Percentiles rank a stretch among this genome's conserved stretches.
Evolutionary conservation across 352 stramenopile species (phyloP).

Genomic region (Globisporangium cederbergense): DNA sequence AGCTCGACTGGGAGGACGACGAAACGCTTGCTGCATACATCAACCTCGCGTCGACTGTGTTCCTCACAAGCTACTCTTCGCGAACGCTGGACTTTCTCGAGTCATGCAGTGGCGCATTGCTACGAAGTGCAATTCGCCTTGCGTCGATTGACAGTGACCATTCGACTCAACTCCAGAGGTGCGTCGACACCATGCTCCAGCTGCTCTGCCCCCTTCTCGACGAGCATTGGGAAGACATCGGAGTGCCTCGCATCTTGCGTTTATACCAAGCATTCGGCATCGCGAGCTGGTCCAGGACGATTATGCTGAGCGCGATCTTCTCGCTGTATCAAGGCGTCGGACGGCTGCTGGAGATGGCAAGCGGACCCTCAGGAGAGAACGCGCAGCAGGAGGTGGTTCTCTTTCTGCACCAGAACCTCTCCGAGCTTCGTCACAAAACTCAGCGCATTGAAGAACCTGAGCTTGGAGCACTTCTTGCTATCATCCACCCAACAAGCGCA

Average conservation of each 20-base stretch:
- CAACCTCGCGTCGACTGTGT: background rate
- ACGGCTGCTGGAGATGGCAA: constrained; percentile 21
- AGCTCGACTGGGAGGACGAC: background rate
- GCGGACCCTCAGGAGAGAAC: constrained; percentile 4
- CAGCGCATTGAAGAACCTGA: constrained; percentile 26
- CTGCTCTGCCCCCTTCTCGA: background rate
- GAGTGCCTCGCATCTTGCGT: background rate
- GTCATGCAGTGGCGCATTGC: background rate
- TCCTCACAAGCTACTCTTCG: constrained; percentile 3
- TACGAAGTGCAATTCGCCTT: background rate
- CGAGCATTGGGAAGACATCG: constrained; percentile 1
- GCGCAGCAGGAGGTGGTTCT: constrained; percentile 16
- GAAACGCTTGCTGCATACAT: background rate
- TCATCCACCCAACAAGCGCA: constrained; percentile 10
- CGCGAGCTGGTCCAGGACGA: constrained; percentile 15
- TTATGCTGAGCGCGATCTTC: constrained; percentile 20
- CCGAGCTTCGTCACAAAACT: constrained; percentile 24
- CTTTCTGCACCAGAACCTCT: constrained; percentile 24
- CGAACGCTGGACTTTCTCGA: constrained; percentile 8
- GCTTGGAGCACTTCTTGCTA: constrained; percentile 19
- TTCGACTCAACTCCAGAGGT: background rate
- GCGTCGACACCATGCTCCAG: background rate
- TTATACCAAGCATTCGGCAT: background rate
- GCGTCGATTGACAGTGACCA: background rate
- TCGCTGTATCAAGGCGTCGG: constrained; percentile 23